Evolutionary conservation across 2,329 filamentous ascomycete genomes (phyloP), one percentile per base, ranked within the genome.

Genomic region (Neonectria punicea): DNA sequence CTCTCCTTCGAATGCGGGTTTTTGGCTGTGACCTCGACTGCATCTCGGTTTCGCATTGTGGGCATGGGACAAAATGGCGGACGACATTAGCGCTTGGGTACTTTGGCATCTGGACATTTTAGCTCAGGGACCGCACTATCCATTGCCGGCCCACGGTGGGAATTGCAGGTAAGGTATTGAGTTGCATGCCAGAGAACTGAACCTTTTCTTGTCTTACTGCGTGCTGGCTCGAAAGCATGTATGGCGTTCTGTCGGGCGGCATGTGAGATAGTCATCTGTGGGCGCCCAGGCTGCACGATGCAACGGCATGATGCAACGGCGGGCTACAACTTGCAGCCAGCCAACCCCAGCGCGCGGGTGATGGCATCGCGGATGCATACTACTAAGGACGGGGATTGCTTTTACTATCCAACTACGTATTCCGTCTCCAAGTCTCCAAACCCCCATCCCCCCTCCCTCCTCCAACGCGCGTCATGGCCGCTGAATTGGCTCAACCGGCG

Each of bases 181-280:
- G 25, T 14, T 39, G 36, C 36, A 39, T 39, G 14, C 36, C 36
- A 39, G 36, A 9, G 36, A 8, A 16, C 30, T 16, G 36, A 30
- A 10, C 30, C 30, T 34, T 11, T 13, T 34, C 32, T 34, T 6
- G 34, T 16, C 5, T 20, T 14, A 8, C 11, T 28, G 32, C 58
- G 49, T 30, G 25, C 20, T 18, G 11, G 25, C 28, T 18, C 46
- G 49, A n/a, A 4, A n/a, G 16, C 47, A 58, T 63, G 55, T 54
- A 41, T 39, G 49, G 61, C 55, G 61, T 58, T 58, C 49, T 58
- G 54, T 43, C 54, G 54, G 61, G 43, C 53, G 61, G 41, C 61
- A 58, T 50, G 55, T 58, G 61, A 41, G 43, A 61, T 50, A 46
- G 36, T 56, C 58, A 61, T 56, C 50, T 50, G 53, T 53, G 46